Evolutionary conservation across 2,329 filamentous ascomycete species (phyloP), one percentile per base, ranked within the genome.

Genomic region (Colletotrichum australisinense): DNA sequence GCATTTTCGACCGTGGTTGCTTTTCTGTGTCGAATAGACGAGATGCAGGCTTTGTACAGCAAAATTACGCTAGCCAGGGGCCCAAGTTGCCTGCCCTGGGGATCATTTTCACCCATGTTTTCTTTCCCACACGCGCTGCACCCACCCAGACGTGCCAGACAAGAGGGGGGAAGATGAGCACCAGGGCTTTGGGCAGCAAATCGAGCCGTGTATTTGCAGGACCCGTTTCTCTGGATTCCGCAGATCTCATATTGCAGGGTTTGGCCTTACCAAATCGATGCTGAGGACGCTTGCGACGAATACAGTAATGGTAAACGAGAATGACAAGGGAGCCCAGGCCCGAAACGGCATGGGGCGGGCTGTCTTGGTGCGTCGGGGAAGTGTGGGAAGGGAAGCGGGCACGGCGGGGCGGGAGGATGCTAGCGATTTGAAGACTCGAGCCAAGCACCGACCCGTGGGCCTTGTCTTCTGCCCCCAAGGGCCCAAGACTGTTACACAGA

Each of bases 261-360:
- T 58, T 69, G 69, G 63, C 46, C 63, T 35, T 35, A 28, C 49
- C 53, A 46, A 56, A 62, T 52, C 22, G 58, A 67, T 56, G 62
- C 5, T 35, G n/a, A 28, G 12, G 16, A 42, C 70, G 57, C 73
- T 73, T 73, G 70, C 24, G 52, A 52, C 67, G 32, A 74, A 75
- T 72, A 28, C 38, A 66, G 74, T 49, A 75, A 74, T 69, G 26
- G 68, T 72, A 72, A 75, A 72, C 74, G 74, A 75, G 74, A 68
- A 55, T 42, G 53, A 7, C 55, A 59, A 62, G 26, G 56, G 42
- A 22, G 26, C 19, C 52, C 30, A 55, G 52, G 26, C 68, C 64
- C 52, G 35, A 64, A 69, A 56, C 24, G 46, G 72, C 56, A 56
- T 66, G 46, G 67, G 35, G 5, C 22, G 22, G 49, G 59, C 55